Percentiles rank a stretch among this genome's conserved stretches.
phyloP scores from a whole-genome alignment of 2,329 filamentous ascomycete species.

The Alternaria ethzedia region DNA sequence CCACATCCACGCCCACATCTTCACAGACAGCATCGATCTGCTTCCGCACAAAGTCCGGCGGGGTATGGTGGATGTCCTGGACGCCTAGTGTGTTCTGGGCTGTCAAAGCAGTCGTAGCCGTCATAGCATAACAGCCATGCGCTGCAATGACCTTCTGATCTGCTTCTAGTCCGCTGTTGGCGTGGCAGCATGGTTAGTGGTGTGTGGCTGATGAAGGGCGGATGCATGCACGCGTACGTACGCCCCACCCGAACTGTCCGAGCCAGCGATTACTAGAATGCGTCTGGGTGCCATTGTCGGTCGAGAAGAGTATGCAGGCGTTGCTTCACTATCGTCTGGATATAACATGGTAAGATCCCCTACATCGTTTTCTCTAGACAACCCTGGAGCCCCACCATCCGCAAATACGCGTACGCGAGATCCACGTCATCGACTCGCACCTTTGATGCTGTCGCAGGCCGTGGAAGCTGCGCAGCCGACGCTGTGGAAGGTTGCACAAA shows the following conservation, averaged over 20 bases:
- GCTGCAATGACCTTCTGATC: constrained; percentile 94
- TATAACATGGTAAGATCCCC: not conserved
- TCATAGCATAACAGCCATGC: constrained; percentile 95
- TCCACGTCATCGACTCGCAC: constrained; percentile 27
- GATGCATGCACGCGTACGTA: constrained; percentile 61
- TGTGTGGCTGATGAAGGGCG: constrained; percentile 17
- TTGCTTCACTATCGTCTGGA: constrained; percentile 2
- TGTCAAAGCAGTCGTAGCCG: constrained; percentile 92
- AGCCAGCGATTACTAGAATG: constrained; percentile 84
- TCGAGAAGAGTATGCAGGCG: not conserved
- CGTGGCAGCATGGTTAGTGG: constrained; percentile 49
- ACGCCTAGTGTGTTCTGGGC: constrained; percentile 92
- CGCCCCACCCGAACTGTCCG: constrained; percentile 91
- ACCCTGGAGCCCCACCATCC: constrained; percentile 28
- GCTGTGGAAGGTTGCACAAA: not conserved
- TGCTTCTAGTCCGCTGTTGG: constrained; percentile 78
- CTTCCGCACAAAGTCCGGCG: constrained; percentile 78
- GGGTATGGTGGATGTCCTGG: constrained; percentile 78
- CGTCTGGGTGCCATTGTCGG: constrained; percentile 50
- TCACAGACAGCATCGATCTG: constrained; percentile 85
- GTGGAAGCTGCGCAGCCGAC: not conserved
- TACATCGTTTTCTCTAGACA: constrained; percentile 9
- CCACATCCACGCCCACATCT: constrained; percentile 86
- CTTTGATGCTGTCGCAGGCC: not conserved
- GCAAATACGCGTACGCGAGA: constrained; percentile 33